Evolutionary conservation across 1,139 yeast genomes (phyloP), one percentile per base, ranked within the genome.

Genomic region (Blastobotrys niveus): DNA sequence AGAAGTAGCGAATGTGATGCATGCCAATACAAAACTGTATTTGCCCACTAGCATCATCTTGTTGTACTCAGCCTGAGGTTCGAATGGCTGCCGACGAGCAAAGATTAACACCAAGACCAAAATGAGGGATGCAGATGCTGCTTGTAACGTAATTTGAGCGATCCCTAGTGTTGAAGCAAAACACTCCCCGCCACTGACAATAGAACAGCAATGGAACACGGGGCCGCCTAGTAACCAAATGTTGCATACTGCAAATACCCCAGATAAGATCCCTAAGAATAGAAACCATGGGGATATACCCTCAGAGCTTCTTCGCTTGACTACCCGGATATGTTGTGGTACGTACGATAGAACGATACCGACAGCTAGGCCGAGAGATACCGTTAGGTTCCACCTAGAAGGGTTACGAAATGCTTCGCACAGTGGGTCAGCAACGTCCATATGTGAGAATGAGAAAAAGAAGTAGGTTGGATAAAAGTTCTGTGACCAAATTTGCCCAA

Each of bases 201-300:
- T 50, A 64, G 60, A 39, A 45, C 73, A 70, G 53, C 74, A 70
- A 10, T 51, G 50, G 20, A 64, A 54, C 1, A 67, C 58, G 1
- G 62, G 61, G 17, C 58, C 47, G 10, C 85, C 76, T 9, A 85
- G 70, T 35, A 86, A 63, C 7, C 80, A 63, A 44, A 87, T 76
- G 57, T 87, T 87, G 25, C 84, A 71, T 37, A 82, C 63, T 0
- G 94, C 81, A 53, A 82, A 77, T 12, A 80, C 66, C 1, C 89
- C 83, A 2, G 93, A 82, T 20, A 81, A 66, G 12, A 86, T 79
- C 2, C 94, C 93, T 33, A 87, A 70, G 12, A 86, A 66, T 40
- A 87, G 67, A 58, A 81, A 87, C 55, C 76, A 72, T 8, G 89
- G 84, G 2, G 91, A 82, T 24, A 87, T 67, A 3, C 96, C 96